Percentiles rank a stretch among this genome's conserved stretches.
Evolutionary conservation across 805 yeast genomes (phyloP).

Genomic region (Wickerhamiella brachini): DNA sequence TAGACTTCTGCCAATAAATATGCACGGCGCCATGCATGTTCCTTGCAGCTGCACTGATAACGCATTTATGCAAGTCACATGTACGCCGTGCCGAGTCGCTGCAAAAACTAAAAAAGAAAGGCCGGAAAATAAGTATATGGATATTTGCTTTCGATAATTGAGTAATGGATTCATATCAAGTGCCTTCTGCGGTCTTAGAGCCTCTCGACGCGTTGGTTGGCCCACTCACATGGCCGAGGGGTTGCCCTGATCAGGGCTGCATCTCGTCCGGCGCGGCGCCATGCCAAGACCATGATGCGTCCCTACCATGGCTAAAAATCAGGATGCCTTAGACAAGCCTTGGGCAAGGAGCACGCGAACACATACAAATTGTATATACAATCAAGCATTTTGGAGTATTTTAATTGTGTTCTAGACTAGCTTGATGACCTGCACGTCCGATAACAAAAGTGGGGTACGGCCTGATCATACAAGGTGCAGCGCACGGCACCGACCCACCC

Average conservation of each 20-base stretch:
- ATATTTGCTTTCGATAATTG: no score
- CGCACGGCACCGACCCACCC: background rate
- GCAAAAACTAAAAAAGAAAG: no score
- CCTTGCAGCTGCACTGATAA: background rate
- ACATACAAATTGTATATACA: no score
- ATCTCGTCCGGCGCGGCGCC: background rate
- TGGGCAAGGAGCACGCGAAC: background rate
- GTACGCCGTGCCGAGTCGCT: background rate
- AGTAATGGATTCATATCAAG: background rate
- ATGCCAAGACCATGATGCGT: background rate
- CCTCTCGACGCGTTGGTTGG: no score
- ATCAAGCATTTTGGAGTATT: no score
- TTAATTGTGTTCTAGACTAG: no score
- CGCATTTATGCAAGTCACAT: background rate
- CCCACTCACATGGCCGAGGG: background rate
- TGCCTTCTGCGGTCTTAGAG: no score
- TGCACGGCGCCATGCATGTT: background rate
- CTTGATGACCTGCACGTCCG: no score
- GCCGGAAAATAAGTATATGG: background rate
- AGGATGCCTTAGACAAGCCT: no score
- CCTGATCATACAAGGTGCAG: background rate
- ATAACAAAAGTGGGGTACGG: background rate
- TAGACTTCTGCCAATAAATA: background rate
- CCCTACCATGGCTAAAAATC: background rate
- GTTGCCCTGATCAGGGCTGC: background rate